Conservation (phyloP, 345 rosid genomes). For the Durio zibethinus region DNA sequence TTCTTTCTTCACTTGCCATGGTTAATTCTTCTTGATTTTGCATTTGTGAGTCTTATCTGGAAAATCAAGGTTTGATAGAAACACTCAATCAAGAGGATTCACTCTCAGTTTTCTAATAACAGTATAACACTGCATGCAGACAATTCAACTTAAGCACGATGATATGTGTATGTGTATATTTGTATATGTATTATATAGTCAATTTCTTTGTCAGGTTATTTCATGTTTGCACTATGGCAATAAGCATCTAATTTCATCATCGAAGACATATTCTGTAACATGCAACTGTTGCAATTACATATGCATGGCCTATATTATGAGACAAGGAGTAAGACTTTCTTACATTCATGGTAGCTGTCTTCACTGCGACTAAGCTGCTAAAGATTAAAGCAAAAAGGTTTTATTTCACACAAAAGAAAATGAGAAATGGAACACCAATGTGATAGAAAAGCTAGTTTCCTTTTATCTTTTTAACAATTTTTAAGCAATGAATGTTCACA, state of each 20-base stretch:
- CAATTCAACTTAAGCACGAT: no score
- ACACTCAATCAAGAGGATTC: neutral
- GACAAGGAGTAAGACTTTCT: neutral
- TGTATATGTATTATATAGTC: neutral
- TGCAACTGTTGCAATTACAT: neutral
- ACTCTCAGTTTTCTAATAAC: neutral
- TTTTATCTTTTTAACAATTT: neutral
- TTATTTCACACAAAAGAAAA: neutral
- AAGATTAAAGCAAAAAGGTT: neutral
- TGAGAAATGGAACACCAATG: neutral
- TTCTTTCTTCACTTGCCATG: neutral
- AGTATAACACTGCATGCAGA: neutral
- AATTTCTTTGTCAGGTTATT: neutral
- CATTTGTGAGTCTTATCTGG: neutral
- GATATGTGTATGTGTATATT: neutral
- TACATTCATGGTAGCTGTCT: neutral
- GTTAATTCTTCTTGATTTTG: neutral
- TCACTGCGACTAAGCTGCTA: neutral
- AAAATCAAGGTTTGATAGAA: neutral
- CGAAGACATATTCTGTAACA: neutral
- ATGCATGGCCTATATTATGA: neutral
- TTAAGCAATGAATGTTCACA: neutral
- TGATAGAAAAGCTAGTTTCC: neutral
- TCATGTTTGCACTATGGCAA: neutral
- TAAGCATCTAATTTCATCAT: neutral